Percentiles rank a stretch among this genome's conserved stretches.
Conservation (phyloP, 2,329 filamentous ascomycete species). For the Colletotrichum chlorophyti region DNA sequence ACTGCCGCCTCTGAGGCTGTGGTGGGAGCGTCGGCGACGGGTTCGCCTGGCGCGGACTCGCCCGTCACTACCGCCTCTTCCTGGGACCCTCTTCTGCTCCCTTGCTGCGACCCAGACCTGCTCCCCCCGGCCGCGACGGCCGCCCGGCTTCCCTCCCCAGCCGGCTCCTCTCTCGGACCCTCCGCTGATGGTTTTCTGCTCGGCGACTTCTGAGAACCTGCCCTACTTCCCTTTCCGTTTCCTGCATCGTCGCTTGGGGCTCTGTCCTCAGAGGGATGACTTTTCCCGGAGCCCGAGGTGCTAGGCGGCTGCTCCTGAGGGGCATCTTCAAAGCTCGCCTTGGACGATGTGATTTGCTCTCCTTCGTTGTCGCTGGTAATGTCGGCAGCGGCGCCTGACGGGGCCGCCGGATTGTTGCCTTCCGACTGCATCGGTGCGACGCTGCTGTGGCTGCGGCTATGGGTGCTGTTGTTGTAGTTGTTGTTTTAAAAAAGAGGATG, state of each 20-base stretch:
- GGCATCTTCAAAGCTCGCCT: slow-evolving; percentile 24
- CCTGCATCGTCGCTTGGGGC: slow-evolving; percentile 5
- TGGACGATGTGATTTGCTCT: slow-evolving; percentile 19
- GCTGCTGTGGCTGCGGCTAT: no score
- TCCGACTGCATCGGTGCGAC: slow-evolving; percentile 13
- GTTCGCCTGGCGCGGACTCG: not conserved
- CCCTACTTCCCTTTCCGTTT: not conserved
- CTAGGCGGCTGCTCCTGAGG: slow-evolving; percentile 15
- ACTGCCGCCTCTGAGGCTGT: not conserved
- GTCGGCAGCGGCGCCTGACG: slow-evolving; percentile 7
- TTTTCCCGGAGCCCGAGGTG: not conserved
- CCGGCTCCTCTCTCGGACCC: not conserved
- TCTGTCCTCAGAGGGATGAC: slow-evolving; percentile 14
- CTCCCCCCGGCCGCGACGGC: not conserved
- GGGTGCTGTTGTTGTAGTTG: no score
- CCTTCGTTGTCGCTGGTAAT: slow-evolving; percentile 8
- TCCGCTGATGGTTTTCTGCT: slow-evolving; percentile 10
- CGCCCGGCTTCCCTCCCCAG: slow-evolving; percentile 7
- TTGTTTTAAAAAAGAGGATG: not conserved
- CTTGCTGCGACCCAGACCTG: slow-evolving; percentile 1
- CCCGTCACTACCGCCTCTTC: not conserved
- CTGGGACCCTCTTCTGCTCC: slow-evolving; percentile 16
- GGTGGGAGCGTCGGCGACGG: slow-evolving; percentile 15
- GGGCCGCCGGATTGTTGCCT: slow-evolving; percentile 3
- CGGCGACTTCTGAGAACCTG: slow-evolving; percentile 3